phyloP scores from a whole-genome alignment of 2,329 filamentous ascomycete species.

The Neofusicoccum sp. region DNA sequence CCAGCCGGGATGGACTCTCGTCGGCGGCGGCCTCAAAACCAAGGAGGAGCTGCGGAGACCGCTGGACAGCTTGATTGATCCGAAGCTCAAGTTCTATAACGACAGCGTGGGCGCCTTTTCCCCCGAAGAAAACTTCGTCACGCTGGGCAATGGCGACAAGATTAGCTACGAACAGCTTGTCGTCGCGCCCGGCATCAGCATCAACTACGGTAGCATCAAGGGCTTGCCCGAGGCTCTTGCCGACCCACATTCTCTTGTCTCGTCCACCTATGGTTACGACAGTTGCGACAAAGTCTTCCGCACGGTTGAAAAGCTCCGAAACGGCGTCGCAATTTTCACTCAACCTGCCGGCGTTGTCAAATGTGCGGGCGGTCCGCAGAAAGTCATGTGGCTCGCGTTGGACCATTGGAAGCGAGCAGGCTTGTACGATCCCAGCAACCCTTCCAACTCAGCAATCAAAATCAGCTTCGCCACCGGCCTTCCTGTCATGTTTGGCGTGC shows the following conservation, averaged over 20 bases:
- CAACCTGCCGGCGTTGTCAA: slow-evolving; percentile 41
- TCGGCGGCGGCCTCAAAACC: slow-evolving; percentile 64
- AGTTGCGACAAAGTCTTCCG: slow-evolving; percentile 38
- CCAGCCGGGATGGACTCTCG: slow-evolving; percentile 68
- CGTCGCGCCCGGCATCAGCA: slow-evolving; percentile 51
- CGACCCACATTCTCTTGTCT: slow-evolving; percentile 34
- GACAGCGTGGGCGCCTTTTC: slow-evolving; percentile 50
- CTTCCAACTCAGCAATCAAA: slow-evolving; percentile 31
- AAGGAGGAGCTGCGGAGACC: slow-evolving; percentile 58
- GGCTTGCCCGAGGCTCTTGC: slow-evolving; percentile 37
- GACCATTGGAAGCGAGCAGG: slow-evolving; percentile 39
- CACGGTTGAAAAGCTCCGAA: slow-evolving; percentile 32
- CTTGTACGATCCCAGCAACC: slow-evolving; percentile 30
- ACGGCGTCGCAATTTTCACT: slow-evolving; percentile 39
- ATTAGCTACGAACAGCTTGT: slow-evolving; percentile 64
- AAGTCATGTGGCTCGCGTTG: slow-evolving; percentile 43
- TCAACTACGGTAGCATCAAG: slow-evolving; percentile 32
- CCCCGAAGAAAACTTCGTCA: slow-evolving; percentile 58
- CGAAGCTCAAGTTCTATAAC: slow-evolving; percentile 62
- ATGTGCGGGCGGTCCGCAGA: slow-evolving; percentile 41
- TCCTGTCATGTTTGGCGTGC: slow-evolving; percentile 41
- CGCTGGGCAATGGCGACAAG: slow-evolving; percentile 54
- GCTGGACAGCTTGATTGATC: slow-evolving; percentile 53
- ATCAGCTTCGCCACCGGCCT: slow-evolving; percentile 41
- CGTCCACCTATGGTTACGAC: slow-evolving; percentile 39